These are phyloP conservation scores for Ganoderma resinaceum DNA, from an alignment of 1,284 basidiomycete species.

Conservation along the genomic window DNA sequence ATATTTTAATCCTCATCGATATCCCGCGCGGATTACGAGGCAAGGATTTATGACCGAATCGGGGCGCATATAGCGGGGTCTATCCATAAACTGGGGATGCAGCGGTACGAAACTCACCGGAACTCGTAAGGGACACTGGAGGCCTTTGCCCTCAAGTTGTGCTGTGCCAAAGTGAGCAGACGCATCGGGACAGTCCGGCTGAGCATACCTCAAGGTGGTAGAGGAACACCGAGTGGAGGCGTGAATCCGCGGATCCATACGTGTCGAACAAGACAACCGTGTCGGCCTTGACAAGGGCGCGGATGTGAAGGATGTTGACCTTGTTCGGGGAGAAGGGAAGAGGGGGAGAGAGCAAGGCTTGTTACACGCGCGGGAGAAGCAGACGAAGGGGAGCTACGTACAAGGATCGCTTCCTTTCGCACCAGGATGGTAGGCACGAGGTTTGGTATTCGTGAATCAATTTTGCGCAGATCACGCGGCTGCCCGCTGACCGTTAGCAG, in stretches of 20 bases:
- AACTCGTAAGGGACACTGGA: constrained; percentile 87
- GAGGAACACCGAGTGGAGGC: constrained; percentile 86
- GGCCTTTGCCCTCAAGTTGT: constrained; percentile 77
- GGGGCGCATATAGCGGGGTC: not conserved
- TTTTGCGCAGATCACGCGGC: constrained; percentile 96
- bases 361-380: not conserved
- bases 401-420: constrained; percentile 87
- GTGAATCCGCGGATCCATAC: constrained; percentile 84
- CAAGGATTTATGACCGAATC: not conserved
- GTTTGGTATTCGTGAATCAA: constrained; percentile 94
- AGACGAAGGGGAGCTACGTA: constrained; percentile 46
- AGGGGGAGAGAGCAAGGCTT: constrained; percentile 6
- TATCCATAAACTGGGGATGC: not conserved
- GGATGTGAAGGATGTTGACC: constrained; percentile 94
- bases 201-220: constrained; percentile 81
- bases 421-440: constrained; percentile 94
- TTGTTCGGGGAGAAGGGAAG: constrained; percentile 40
- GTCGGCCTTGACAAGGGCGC: constrained; percentile 94
- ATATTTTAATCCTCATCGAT: not conserved
- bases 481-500: constrained; percentile 44
- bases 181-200: not conserved
- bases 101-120: constrained; percentile 57
- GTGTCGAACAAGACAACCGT: constrained; percentile 93
- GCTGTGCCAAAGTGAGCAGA: constrained; percentile 49
- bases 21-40: not conserved